These are phyloP conservation scores for Aspergillus persii DNA, from an alignment of 2,329 filamentous ascomycete species.

Conservation along the genomic window DNA sequence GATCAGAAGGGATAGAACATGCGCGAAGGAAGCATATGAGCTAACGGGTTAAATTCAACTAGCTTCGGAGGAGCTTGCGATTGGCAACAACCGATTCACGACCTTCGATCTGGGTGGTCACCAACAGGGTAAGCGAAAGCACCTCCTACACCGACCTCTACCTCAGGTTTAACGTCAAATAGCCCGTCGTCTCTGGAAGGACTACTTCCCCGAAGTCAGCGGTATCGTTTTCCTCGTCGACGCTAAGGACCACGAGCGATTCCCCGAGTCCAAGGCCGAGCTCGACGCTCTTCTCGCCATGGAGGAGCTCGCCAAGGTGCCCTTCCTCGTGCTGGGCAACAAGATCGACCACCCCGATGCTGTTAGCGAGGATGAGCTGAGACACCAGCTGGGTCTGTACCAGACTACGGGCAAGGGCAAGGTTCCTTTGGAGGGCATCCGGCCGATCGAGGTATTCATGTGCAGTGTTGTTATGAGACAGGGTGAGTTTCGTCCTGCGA, in stretches of 20 bases:
- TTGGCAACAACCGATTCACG: conserved; percentile 91
- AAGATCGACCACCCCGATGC: conserved; percentile 99
- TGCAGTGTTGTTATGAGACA: conserved; percentile 98
- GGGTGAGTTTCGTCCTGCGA: conserved; percentile 52
- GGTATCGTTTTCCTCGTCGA: conserved; percentile 98
- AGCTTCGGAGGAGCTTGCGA: conserved; percentile 89
- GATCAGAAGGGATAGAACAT: neutral
- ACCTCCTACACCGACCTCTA: neutral
- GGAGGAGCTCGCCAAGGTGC: conserved; percentile 95
- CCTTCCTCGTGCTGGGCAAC: conserved; percentile 95
- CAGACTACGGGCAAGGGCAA: conserved; percentile 97
- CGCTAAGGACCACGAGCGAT: conserved; percentile 93
- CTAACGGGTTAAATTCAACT: conserved; percentile 14
- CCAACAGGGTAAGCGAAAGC: conserved; percentile 67
- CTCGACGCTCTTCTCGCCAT: conserved; percentile 92
- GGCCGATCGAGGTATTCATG: conserved; percentile 98
- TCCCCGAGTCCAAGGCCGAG: conserved; percentile 92
- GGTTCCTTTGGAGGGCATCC: conserved; percentile 84
- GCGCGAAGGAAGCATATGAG: neutral
- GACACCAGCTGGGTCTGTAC: conserved; percentile 88
- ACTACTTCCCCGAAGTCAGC: conserved; percentile 94
- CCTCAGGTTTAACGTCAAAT: conserved; percentile 15
- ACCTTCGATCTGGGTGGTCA: conserved; percentile 93
- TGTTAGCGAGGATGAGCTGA: conserved; percentile 90
- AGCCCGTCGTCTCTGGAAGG: conserved; percentile 90